Conservation (phyloP, 2,329 filamentous ascomycete species). For the Colletotrichum filicis region DNA sequence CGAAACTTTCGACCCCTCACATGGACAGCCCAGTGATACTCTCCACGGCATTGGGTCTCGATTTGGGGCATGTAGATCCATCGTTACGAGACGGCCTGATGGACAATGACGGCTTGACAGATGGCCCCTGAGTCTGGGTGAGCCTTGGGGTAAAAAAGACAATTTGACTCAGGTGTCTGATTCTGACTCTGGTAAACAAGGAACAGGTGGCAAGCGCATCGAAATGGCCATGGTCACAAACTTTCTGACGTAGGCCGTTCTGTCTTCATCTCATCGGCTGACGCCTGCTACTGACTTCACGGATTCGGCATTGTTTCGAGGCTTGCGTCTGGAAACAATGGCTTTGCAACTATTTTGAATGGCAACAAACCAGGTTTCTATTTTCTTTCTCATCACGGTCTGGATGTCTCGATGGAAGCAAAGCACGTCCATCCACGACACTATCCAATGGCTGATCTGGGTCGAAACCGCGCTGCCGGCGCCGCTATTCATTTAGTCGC, state of each 20-base stretch:
- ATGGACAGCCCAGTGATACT: not conserved
- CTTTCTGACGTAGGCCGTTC: not conserved
- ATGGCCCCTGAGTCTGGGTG: not conserved
- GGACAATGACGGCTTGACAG: not conserved
- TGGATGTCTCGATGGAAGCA: not conserved
- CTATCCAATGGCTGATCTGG: not conserved
- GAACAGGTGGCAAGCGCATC: not conserved
- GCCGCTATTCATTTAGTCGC: not conserved
- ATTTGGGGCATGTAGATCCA: not conserved
- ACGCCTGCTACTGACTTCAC: not conserved
- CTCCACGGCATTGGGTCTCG: not conserved
- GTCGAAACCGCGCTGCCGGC: conserved; percentile 6
- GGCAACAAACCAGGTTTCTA: not conserved
- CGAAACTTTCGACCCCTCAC: not conserved
- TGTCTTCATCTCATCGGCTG: not conserved
- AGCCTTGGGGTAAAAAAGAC: not conserved
- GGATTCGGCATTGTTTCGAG: not conserved
- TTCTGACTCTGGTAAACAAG: conserved; percentile 6
- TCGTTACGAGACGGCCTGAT: not conserved
- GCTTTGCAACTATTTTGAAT: not conserved
- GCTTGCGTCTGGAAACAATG: not conserved
- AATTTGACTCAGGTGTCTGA: not conserved
- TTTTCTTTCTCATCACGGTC: not conserved
- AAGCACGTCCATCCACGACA: not conserved
- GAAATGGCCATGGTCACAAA: not conserved